Base-by-base conservation (phyloP, 345 rosid genomes). In the Hirschfeldia incana region DNA sequence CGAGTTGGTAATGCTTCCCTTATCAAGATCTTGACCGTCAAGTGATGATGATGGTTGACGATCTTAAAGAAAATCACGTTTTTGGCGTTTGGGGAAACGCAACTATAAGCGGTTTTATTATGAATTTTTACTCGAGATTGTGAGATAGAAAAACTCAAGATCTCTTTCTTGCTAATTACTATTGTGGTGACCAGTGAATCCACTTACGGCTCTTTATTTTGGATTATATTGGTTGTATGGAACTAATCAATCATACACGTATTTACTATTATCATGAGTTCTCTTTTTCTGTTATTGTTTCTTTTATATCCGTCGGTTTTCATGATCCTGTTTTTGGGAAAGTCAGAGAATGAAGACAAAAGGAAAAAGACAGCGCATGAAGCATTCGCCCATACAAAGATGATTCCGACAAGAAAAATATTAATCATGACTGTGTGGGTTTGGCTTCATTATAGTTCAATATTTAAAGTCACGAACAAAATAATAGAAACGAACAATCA, bases 21-120 rank as follows among this genome's bases (percentile, higher is more conserved):
- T 1, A 94, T 94, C 94, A 94, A 94, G 88, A 94, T 94, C 84
- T 77, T 94, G 85, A 89, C 88, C 9, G 96, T 86, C 10, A 92
- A 90, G 78, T 85, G 85, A 91, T 80, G 30, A 78, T 84, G 85
- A 91, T 81, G 30, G 70, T 37, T 29, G 15, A 55, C 6, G 11
- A 28, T 68, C 2, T 62, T 28, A 0, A 68, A 3, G 1, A 8
- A 42, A 61, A 0, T 34, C 13, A 9, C 72, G 57, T 65, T 70
- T 80, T 81, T 76, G 77, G 76, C 76, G 62, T 69, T 61, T 51
- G 70, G 83, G n/a, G 34, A 44, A 42, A 75, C 67, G 76, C 64
- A 32, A 30, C 16, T 57, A 5, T 32, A 42, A 70, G 21, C 80
- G 65, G 65, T 44, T 75, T 64, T 76, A 34, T 15, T 34, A 80